Percentiles rank a stretch among this genome's conserved stretches.
These are phyloP conservation scores for Fusarium torreyae DNA, from an alignment of 2,329 filamentous ascomycete genomes.

Conservation along the genomic window DNA sequence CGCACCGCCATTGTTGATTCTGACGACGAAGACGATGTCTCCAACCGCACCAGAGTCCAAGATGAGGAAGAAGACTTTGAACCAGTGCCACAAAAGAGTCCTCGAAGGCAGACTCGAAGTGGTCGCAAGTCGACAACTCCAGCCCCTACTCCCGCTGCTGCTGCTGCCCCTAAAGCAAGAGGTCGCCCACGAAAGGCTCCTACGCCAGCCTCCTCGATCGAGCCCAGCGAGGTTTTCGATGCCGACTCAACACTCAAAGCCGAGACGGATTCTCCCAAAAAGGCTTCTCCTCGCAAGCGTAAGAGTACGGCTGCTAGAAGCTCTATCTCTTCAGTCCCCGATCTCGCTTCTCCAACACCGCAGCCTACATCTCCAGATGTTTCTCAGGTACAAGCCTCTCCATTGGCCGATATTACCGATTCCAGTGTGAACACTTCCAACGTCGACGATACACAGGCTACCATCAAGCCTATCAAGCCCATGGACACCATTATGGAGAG, in stretches of 20 bases:
- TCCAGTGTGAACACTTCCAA: slow-evolving; percentile 69
- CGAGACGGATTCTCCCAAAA: slow-evolving; percentile 56
- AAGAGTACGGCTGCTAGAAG: slow-evolving; percentile 69
- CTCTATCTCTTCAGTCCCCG: slow-evolving; percentile 59
- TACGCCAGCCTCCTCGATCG: slow-evolving; percentile 49
- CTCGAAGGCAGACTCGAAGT: slow-evolving; percentile 65
- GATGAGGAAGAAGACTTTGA: slow-evolving; percentile 84
- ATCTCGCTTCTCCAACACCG: slow-evolving; percentile 60
- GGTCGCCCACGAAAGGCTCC: slow-evolving; percentile 62
- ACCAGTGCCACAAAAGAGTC: slow-evolving; percentile 75
- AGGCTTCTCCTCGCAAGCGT: slow-evolving; percentile 75
- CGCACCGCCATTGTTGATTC: slow-evolving; percentile 84
- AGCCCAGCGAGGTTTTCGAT: slow-evolving; percentile 58
- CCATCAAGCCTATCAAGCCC: slow-evolving; percentile 80
- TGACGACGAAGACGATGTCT: slow-evolving; percentile 79
- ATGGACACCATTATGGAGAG: slow-evolving; percentile 85
- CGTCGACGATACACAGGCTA: slow-evolving; percentile 53
- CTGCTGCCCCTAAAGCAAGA: slow-evolving; percentile 58
- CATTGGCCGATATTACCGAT: slow-evolving; percentile 81
- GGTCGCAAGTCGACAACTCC: slow-evolving; percentile 59
- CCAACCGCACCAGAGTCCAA: slow-evolving; percentile 67
- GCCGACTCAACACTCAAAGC: slow-evolving; percentile 53
- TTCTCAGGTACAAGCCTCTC: slow-evolving; percentile 66
- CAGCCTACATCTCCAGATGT: slow-evolving; percentile 72
- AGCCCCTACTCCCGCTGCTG: slow-evolving; percentile 64